phyloP scores from a whole-genome alignment of 2,329 filamentous ascomycete species.

The Paecilomyces dactylethromorphus region DNA sequence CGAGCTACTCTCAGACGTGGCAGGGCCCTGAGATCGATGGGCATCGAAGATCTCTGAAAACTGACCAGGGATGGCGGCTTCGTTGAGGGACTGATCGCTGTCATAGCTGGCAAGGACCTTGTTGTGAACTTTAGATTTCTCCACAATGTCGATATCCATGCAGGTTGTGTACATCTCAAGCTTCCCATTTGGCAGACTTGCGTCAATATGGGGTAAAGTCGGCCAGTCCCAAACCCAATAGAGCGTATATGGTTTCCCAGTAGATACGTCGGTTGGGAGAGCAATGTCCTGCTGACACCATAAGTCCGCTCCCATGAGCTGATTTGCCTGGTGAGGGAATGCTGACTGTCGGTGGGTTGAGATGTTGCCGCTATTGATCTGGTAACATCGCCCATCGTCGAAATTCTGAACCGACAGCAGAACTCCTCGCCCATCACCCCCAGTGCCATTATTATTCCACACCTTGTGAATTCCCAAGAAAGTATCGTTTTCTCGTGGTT shows the following conservation, averaged over 20 bases:
- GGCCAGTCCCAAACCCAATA: conserved; percentile 99
- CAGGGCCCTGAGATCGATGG: conserved; percentile 4
- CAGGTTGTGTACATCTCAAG: conserved; percentile 44
- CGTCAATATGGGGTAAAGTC: conserved; percentile 38
- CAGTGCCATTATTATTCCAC: conserved; percentile 75
- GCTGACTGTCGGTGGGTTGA: conserved; percentile 53
- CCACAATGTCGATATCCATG: conserved; percentile 40
- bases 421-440: conserved; percentile 69
- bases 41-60: conserved; percentile 24
- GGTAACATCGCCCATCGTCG: conserved; percentile 87
- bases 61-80: conserved; percentile 32
- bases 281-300: conserved; percentile 77
- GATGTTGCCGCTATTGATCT: conserved; percentile 59
- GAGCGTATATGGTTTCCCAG: conserved; percentile 64
- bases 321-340: conserved; percentile 46
- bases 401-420: conserved; percentile 74
- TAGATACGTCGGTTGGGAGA: conserved; percentile 60
- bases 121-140: conserved; percentile 11
- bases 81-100: conserved; percentile 28
- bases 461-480: conserved; percentile 59
- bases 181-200: conserved; percentile 34
- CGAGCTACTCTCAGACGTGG: neutral
- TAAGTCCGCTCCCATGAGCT: conserved; percentile 53
- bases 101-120: conserved; percentile 15
- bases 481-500: conserved; percentile 54